These are phyloP conservation scores for Vinca major DNA, from an alignment of 305 asterid genomes.

Conservation along the genomic window DNA sequence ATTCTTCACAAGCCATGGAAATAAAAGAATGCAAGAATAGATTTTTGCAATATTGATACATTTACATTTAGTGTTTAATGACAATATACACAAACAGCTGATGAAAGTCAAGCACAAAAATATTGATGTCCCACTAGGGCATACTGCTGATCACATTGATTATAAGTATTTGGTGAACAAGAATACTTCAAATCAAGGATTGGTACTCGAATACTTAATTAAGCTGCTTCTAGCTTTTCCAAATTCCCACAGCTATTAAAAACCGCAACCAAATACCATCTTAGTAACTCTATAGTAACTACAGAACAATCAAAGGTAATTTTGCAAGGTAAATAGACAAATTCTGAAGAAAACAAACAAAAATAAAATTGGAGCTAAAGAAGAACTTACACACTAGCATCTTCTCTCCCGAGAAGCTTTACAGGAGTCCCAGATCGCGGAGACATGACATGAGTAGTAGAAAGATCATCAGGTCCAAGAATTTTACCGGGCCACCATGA, in stretches of 20 bases:
- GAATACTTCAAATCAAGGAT: neutral
- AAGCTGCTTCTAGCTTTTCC: neutral
- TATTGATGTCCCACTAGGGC: neutral
- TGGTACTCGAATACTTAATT: neutral
- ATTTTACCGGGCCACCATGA: too few relatives aligned
- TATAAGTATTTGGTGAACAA: neutral
- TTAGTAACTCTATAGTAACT: neutral
- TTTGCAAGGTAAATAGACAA: neutral
- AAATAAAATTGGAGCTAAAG: neutral
- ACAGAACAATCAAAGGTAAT: neutral
- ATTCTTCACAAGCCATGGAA: neutral
- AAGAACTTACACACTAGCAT: constrained; percentile 28
- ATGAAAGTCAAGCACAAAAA: neutral
- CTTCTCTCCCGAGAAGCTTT: too few relatives aligned
- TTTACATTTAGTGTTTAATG: neutral
- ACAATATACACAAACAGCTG: neutral
- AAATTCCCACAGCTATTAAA: neutral
- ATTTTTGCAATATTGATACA: neutral
- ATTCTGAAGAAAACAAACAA: neutral
- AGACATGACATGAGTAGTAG: too few relatives aligned
- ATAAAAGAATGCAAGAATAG: neutral
- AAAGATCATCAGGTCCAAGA: too few relatives aligned
- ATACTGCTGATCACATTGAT: neutral
- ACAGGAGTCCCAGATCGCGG: too few relatives aligned
- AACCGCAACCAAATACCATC: neutral